Percentiles rank a stretch among this genome's conserved stretches.
Conservation (phyloP, 2,329 filamentous ascomycete genomes). For the Trichoderma guizhouense region DNA sequence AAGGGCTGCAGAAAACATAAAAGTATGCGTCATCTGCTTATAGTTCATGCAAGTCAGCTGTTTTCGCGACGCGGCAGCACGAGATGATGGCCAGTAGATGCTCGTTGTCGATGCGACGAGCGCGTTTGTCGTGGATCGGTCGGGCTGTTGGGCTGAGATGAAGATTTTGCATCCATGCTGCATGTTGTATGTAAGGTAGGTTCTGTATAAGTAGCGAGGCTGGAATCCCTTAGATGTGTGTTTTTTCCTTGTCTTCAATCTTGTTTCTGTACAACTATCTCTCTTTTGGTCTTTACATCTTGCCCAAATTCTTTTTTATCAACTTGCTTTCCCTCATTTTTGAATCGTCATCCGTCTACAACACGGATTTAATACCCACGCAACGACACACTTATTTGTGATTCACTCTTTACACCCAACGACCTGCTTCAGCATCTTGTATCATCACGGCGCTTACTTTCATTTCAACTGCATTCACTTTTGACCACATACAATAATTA, state of each 20-base stretch:
- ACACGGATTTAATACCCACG: neutral
- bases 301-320: neutral
- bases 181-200: neutral
- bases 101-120: conserved; percentile 12
- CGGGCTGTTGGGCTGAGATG: conserved; percentile 5
- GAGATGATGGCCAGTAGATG: neutral
- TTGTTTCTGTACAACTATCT: neutral
- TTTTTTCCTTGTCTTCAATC: neutral
- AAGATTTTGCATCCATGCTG: neutral
- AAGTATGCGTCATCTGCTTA: conserved; percentile 1
- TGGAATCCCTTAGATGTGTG: neutral
- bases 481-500: neutral
- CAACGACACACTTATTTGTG: neutral
- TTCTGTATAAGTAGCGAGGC: neutral
- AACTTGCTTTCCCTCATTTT: conserved; percentile 7
- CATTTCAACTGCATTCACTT: neutral
- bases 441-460: neutral
- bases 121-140: neutral
- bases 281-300: neutral
- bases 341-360: neutral
- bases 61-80: conserved; percentile 24
- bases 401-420: neutral
- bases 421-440: neutral
- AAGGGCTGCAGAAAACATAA: neutral
- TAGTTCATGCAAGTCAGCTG: conserved; percentile 22